Base-by-base conservation (phyloP, 495 filamentous ascomycete species). In the Penicillium verhagenii region DNA sequence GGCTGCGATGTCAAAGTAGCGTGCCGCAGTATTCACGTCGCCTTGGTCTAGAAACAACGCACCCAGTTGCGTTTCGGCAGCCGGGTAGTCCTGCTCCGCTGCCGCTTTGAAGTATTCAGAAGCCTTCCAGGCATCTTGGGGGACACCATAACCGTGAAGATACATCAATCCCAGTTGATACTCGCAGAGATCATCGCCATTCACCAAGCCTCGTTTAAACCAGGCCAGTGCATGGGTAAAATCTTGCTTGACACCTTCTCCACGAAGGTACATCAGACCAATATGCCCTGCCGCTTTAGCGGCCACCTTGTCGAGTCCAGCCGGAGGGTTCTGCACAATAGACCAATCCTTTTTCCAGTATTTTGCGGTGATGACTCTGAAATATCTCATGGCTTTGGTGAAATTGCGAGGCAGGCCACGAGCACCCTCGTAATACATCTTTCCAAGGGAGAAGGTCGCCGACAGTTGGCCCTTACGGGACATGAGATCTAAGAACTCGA, bases 401-500 rank as follows among this genome's bases (percentile, higher is more conserved):
- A 91, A 77, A 63, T 96, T 88, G 24, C 85, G 81, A 29, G 87
- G 84, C 37, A 96, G 72, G 9, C 83, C 84, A 54, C 86, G 80
- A 20, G 89, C 85, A 0, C 94, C 94, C 53, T 97, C 93, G 61
- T 97, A 97, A 60, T 96, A 85, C 54, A 97, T 82, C 53, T 88
- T 85, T 18, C 89, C 94, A 0, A 98, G 77, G 50, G 86, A 92
- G 67, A 91, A 96, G 0, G 91, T 95, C 3, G 94, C 91, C 63
- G 91, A 94, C 56, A 95, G 81, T 60, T 97, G 91, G 6, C 92
- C 92, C 65, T 97, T 97, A 54, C 91, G 83, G 6, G 92, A 92
- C 85, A 97, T 87, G 47, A 97, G 76, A 67, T 97, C 92, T 60
- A 97, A 74, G 60, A 95, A 99, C 68, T 99, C 94, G 50, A 97